These are phyloP conservation scores for Scheffersomyces coipomensis DNA, from an alignment of 805 yeast species.

Conservation along the genomic window DNA sequence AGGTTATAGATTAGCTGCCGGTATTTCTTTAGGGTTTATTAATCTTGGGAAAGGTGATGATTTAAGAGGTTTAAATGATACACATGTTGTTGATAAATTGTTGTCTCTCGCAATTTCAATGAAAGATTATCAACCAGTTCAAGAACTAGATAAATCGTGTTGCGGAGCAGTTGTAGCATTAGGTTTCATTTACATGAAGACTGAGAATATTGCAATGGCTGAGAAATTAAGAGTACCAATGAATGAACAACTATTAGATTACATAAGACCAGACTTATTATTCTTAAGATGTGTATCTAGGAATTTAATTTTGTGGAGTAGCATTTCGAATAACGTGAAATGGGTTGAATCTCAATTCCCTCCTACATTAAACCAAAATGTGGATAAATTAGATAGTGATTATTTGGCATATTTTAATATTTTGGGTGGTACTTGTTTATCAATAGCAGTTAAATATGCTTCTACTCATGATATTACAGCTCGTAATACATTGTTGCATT, in stretches of 20 bases:
- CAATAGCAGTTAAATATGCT: slow-evolving; percentile 75
- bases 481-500: slow-evolving; percentile 52
- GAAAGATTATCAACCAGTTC: slow-evolving; percentile 61
- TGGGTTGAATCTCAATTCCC: slow-evolving; percentile 69
- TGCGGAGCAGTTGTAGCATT: slow-evolving; percentile 79
- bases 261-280: slow-evolving; percentile 76
- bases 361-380: slow-evolving; percentile 28
- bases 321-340: slow-evolving; percentile 42
- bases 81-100: slow-evolving; percentile 60
- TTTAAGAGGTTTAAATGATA: slow-evolving; percentile 57
- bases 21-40: slow-evolving; percentile 81
- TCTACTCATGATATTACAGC: slow-evolving; percentile 60
- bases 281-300: slow-evolving; percentile 62
- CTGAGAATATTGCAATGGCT: slow-evolving; percentile 61
- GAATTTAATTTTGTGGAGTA: slow-evolving; percentile 72
- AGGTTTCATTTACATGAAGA: slow-evolving; percentile 68
- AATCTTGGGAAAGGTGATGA: slow-evolving; percentile 76
- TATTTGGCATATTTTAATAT: slow-evolving; percentile 61
- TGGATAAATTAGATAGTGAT: slow-evolving; percentile 51
- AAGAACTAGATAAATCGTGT: slow-evolving; percentile 59
- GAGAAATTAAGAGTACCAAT: slow-evolving; percentile 58
- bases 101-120: slow-evolving; percentile 56
- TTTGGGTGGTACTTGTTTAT: slow-evolving; percentile 70
- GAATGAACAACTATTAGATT: slow-evolving; percentile 59
- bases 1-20: slow-evolving; percentile 84